Evolutionary conservation across 352 stramenopile genomes (phyloP).

Genomic region (Pythium apleroticum): DNA sequence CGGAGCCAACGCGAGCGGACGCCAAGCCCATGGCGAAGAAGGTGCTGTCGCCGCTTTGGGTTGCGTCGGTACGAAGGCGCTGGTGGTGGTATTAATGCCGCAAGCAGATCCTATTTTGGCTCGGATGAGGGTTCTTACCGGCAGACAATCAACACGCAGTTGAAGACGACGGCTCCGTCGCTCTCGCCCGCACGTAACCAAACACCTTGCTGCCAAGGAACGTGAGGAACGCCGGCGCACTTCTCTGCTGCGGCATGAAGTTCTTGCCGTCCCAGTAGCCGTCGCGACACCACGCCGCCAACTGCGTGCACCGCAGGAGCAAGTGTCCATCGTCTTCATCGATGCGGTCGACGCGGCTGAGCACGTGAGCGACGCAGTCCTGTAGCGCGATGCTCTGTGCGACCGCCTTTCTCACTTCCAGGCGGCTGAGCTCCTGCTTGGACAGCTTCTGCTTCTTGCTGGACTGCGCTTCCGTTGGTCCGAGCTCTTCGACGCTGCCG

Average conservation of each 20-base stretch:
- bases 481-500: not conserved
- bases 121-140: not conserved
- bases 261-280: conserved; percentile 83
- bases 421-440: conserved; percentile 49
- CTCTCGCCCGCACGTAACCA: conserved; percentile 44
- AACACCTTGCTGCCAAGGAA: conserved; percentile 84
- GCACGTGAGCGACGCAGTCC: conserved; percentile 61
- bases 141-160: not conserved
- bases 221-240: conserved; percentile 58
- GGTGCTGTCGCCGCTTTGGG: not conserved
- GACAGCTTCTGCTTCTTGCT: conserved; percentile 60
- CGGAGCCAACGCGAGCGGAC: not conserved
- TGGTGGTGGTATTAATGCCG: not conserved
- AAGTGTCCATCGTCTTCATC: conserved; percentile 70
- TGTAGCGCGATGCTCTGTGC: conserved; percentile 41
- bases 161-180: not conserved
- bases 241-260: conserved; percentile 48
- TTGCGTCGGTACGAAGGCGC: not conserved
- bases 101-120: not conserved
- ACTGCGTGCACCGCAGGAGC: conserved; percentile 63
- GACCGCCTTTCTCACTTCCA: conserved; percentile 34
- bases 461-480: not conserved
- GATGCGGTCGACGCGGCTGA: conserved; percentile 67
- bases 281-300: conserved; percentile 54
- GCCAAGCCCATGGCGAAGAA: not conserved